Conservation (phyloP, 2,329 filamentous ascomycete species). For the Ophiocordyceps camponoti-leonardi region DNA sequence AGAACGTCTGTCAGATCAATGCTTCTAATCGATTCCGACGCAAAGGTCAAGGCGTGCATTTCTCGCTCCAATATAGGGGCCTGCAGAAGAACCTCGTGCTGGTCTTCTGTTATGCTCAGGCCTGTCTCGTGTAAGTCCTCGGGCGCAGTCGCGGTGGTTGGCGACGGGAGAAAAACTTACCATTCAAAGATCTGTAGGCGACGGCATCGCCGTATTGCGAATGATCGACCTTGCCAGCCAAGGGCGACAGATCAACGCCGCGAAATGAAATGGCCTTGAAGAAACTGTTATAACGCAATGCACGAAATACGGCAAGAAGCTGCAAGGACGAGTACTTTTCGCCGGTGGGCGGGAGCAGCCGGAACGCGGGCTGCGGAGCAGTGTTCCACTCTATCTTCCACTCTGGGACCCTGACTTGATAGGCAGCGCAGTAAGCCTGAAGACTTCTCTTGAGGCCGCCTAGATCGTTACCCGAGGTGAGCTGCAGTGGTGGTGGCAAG, state of each 20-base stretch:
- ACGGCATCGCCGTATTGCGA: constrained; percentile 26
- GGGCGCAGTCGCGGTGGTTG: neutral
- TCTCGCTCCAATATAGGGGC: constrained; percentile 36
- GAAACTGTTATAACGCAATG: constrained; percentile 40
- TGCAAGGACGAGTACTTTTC: constrained; percentile 29
- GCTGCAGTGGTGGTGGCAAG: constrained; percentile 31
- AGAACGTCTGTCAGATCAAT: constrained; percentile 32
- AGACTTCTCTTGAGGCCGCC: constrained; percentile 36
- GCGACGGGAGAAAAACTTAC: constrained; percentile 2
- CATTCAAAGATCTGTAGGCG: constrained; percentile 32
- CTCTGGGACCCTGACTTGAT: constrained; percentile 28
- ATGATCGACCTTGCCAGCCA: constrained; percentile 23
- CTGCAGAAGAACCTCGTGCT: constrained; percentile 29
- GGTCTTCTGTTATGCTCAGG: constrained; percentile 27
- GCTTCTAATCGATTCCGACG: constrained; percentile 35
- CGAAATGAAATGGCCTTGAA: constrained; percentile 40
- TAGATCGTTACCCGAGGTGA: constrained; percentile 36
- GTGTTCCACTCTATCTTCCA: constrained; percentile 31
- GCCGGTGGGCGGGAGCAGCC: constrained; percentile 25
- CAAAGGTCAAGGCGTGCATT: constrained; percentile 36
- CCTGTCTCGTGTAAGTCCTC: constrained; percentile 12
- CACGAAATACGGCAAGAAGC: constrained; percentile 37
- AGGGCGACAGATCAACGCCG: constrained; percentile 29
- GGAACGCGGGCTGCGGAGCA: constrained; percentile 32
- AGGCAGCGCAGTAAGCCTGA: constrained; percentile 36